Evolutionary conservation across 139 green algal species (phyloP).

Genomic region (Ostreobium quekettii): DNA sequence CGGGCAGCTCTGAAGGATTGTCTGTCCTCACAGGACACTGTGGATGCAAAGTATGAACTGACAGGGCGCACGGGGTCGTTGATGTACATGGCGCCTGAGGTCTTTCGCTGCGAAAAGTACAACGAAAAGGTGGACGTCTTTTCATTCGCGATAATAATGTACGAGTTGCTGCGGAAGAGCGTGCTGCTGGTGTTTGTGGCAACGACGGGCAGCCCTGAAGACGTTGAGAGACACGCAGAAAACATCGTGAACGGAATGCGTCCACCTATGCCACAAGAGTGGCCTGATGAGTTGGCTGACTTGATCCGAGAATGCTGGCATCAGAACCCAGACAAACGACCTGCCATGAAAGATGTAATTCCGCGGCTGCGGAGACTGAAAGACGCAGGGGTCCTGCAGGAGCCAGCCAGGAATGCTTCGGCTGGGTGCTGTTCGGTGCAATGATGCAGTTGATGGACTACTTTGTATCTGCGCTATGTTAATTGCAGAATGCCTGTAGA

Average conservation of each 20-base stretch:
- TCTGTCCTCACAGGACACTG: no score
- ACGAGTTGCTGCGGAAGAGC: constrained; percentile 44
- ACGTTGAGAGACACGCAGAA: constrained; percentile 19
- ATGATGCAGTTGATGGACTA: background rate
- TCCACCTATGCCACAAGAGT: constrained; percentile 23
- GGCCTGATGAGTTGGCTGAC: constrained; percentile 23
- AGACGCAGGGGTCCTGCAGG: constrained; percentile 3
- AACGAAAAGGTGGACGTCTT: constrained; percentile 73
- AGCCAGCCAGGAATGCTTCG: background rate
- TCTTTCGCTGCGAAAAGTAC: constrained; percentile 45
- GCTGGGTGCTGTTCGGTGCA: background rate
- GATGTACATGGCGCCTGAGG: constrained; percentile 68
- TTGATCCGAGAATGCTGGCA: constrained; percentile 40
- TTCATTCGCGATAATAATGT: constrained; percentile 65
- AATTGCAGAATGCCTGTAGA: no score
- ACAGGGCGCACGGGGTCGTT: constrained; percentile 23
- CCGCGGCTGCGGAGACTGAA: constrained; percentile 20
- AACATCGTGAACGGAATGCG: constrained; percentile 33
- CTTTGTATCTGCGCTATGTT: no score
- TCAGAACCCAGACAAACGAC: constrained; percentile 26
- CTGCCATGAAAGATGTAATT: constrained; percentile 28
- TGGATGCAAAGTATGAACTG: constrained; percentile 12
- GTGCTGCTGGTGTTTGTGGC: constrained; percentile 17
- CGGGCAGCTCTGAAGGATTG: no score
- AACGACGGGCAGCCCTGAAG: background rate